Percentiles rank a stretch among this genome's conserved stretches.
Conservation (phyloP, 352 stramenopile genomes). For the Pythium sp. region DNA sequence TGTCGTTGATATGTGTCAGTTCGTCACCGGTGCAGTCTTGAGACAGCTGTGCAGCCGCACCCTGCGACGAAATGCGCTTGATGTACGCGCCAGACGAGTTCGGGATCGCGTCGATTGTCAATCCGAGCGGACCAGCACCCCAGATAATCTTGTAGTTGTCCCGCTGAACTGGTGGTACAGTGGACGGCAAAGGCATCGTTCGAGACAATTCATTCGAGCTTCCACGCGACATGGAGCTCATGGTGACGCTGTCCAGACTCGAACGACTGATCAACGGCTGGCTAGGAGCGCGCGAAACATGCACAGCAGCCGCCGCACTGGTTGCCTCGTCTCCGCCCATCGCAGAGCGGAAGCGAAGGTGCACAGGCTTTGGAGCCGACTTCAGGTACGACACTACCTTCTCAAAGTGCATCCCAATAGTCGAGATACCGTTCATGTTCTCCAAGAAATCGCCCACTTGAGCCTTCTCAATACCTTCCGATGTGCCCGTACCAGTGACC, state of each 20-base stretch:
- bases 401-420: slow-evolving; percentile 72
- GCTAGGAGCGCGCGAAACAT: slow-evolving; percentile 16
- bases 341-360: slow-evolving; percentile 61
- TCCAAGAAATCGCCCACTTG: slow-evolving; percentile 81
- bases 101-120: slow-evolving; percentile 80
- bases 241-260: slow-evolving; percentile 12
- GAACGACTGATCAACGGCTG: slow-evolving; percentile 13
- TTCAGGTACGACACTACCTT: slow-evolving; percentile 82
- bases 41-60: slow-evolving; percentile 68
- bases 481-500: slow-evolving; percentile 81
- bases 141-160: slow-evolving; percentile 82
- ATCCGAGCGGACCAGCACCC: slow-evolving; percentile 65
- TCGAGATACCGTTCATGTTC: slow-evolving; percentile 77
- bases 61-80: slow-evolving; percentile 73
- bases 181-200: slow-evolving; percentile 22
- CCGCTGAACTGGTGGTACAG: slow-evolving; percentile 6
- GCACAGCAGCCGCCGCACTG: slow-evolving; percentile 19
- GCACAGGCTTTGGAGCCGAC: slow-evolving; percentile 73
- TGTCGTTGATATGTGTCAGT: slow-evolving; percentile 85
- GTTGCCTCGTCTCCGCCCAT: slow-evolving; percentile 32
- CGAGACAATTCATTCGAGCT: slow-evolving; percentile 19
- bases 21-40: slow-evolving; percentile 82
- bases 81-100: slow-evolving; percentile 65
- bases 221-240: slow-evolving; percentile 2
- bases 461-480: slow-evolving; percentile 73